phyloP scores from a whole-genome alignment of 2,329 filamentous ascomycete genomes.

The Xylaria sp. region DNA sequence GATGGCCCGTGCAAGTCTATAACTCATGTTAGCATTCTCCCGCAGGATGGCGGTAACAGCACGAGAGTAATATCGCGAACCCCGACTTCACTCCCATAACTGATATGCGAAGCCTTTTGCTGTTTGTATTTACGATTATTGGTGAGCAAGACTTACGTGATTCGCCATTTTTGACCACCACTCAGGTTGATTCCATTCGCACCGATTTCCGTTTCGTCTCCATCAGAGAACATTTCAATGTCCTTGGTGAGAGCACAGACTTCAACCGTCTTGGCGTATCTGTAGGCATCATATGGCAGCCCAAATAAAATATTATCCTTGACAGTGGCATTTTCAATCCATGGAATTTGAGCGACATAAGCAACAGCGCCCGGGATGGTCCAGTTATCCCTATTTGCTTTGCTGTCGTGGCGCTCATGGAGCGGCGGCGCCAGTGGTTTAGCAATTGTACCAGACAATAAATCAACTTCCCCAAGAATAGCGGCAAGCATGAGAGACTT shows the following conservation, averaged over 20 bases:
- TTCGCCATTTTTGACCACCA: slow-evolving; percentile 84
- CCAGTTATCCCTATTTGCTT: slow-evolving; percentile 74
- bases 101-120: not conserved
- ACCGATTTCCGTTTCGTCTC: slow-evolving; percentile 83
- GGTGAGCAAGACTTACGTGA: slow-evolving; percentile 60
- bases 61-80: not conserved
- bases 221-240: slow-evolving; percentile 78
- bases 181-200: slow-evolving; percentile 87
- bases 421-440: slow-evolving; percentile 63
- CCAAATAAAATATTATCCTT: slow-evolving; percentile 84
- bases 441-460: slow-evolving; percentile 71
- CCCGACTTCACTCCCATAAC: not conserved
- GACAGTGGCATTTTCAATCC: slow-evolving; percentile 86
- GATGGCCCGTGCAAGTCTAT: slow-evolving; percentile 75
- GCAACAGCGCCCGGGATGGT: slow-evolving; percentile 76
- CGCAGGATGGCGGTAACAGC: not conserved
- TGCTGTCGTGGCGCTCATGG: slow-evolving; percentile 67
- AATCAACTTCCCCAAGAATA: slow-evolving; percentile 79
- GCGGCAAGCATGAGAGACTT: slow-evolving; percentile 80
- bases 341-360: slow-evolving; percentile 82
- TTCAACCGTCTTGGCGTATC: slow-evolving; percentile 76
- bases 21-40: slow-evolving; percentile 29
- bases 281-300: slow-evolving; percentile 73
- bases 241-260: slow-evolving; percentile 82
- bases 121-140: not conserved